Base-by-base conservation (phyloP, 495 filamentous ascomycete genomes). In the Neurospora sp. region DNA sequence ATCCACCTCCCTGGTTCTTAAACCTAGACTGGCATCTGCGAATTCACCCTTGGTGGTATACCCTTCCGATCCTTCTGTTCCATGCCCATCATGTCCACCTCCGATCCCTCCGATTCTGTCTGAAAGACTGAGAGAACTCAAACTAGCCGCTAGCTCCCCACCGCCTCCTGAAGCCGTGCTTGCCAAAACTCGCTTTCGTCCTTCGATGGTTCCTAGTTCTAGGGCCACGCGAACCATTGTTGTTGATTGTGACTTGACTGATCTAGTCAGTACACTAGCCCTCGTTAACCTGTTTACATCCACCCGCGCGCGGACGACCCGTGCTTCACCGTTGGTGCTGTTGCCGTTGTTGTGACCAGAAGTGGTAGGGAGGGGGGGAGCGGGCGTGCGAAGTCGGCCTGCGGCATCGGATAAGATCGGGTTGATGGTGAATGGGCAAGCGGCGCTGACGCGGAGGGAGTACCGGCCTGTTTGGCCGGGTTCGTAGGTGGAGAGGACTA, bases 401-500 rank as follows among this genome's bases (percentile, higher is more conserved):
- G 93, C 93, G 8, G 87, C 86, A 77, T 93, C 92, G 9, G 87
- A 79, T 0, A 87, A 83, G 10, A 97, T 82, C 6, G 85, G 86
- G 4, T 80, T 79, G 8, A 94, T 73, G 0, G 73, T 44, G 45
- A 89, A 86, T 3, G 85, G 81, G 9, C 82, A 80, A 31, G 82
- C 87, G n/a, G 91, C 88, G 10, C 87, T 88, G 41, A 96, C 85
- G 75, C 88, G 88, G 37, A 99, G 84, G 3, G 85, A 88, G 81
- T 96, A 98, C n/a, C 84, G 85, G 3, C 89, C 93, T 3, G 88
- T 81, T 77, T 94, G 91, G 39, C 89, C 89, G 0, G 90, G 87
- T 61, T 97, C 93, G 78, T 96, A 98, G 1, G 96, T 97, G 8
- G 91, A 94, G 75, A 89, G 91, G 12, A 98, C 90, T 68, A 97